Conservation (phyloP, 495 filamentous ascomycete species). For the Tuber indicum region DNA sequence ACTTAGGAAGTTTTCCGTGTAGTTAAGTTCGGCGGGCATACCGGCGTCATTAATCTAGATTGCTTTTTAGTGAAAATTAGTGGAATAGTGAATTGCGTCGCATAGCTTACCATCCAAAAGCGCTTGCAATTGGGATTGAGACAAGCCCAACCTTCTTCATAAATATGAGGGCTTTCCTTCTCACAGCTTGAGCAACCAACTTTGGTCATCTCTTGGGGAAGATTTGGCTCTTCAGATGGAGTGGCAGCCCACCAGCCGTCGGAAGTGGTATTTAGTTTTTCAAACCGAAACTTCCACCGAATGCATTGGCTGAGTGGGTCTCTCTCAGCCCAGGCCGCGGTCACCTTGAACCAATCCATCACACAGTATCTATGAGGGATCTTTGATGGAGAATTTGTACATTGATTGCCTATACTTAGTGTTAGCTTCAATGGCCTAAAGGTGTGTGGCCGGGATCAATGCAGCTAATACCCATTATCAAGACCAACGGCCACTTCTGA, state of each 20-base stretch:
- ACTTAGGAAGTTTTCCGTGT: conserved; percentile 55
- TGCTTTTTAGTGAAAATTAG: conserved; percentile 11
- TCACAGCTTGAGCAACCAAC: conserved; percentile 47
- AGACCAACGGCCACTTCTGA: conserved; percentile 46
- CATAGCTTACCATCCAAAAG: conserved; percentile 51
- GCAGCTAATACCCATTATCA: conserved; percentile 55
- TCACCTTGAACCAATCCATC: conserved; percentile 66
- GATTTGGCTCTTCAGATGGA: conserved; percentile 36
- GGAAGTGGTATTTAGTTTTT: conserved; percentile 57
- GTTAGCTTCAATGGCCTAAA: conserved; percentile 5
- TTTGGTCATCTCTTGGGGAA: conserved; percentile 44
- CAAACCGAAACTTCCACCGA: conserved; percentile 57
- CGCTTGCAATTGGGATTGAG: conserved; percentile 51
- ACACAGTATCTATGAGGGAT: conserved; percentile 63
- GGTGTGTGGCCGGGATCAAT: background rate
- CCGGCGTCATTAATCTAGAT: conserved; percentile 30
- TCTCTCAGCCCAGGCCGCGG: conserved; percentile 66
- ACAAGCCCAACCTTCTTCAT: conserved; percentile 63
- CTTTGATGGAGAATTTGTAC: conserved; percentile 47
- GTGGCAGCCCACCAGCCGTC: conserved; percentile 64
- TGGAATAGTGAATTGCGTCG: conserved; percentile 20
- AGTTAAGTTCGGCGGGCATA: conserved; percentile 46
- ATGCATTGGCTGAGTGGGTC: conserved; percentile 42
- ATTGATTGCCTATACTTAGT: conserved; percentile 25
- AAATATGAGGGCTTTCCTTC: conserved; percentile 46